Evolutionary conservation across 2,329 filamentous ascomycete species (phyloP).

Genomic region (Aspergillus sp.): DNA sequence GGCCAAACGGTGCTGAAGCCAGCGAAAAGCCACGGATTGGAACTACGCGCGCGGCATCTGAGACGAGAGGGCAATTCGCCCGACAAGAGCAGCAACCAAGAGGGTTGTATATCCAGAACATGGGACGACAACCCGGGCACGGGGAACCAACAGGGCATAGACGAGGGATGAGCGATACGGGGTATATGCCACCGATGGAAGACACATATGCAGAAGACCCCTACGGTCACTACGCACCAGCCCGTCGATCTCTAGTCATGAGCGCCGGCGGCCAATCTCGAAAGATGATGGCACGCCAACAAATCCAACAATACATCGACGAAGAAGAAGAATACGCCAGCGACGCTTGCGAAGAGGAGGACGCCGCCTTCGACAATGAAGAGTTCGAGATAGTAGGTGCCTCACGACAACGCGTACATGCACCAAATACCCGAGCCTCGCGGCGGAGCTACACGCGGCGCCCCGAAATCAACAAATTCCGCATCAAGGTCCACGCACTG

Average conservation of each 20-base stretch:
- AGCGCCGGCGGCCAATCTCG: constrained; percentile 27
- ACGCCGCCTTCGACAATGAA: constrained; percentile 61
- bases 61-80: constrained; percentile 41
- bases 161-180: constrained; percentile 27
- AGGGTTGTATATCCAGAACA: constrained; percentile 17
- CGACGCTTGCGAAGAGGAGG: constrained; percentile 56
- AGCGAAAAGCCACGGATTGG: constrained; percentile 39
- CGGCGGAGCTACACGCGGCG: constrained; percentile 30
- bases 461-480: constrained; percentile 67
- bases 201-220: constrained; percentile 39
- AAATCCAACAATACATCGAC: constrained; percentile 60
- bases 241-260: constrained; percentile 30
- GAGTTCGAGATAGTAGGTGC: constrained; percentile 73
- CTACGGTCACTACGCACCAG: constrained; percentile 63
- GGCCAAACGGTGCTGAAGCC: constrained; percentile 15
- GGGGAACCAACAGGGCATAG: constrained; percentile 26
- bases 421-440: constrained; percentile 23
- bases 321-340: constrained; percentile 74
- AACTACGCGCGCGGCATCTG: constrained; percentile 46
- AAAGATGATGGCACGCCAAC: constrained; percentile 22
- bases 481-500: constrained; percentile 80
- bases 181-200: constrained; percentile 18
- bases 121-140: constrained; percentile 21
- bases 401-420: constrained; percentile 24
- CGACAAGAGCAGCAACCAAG: constrained; percentile 23